Evolutionary conservation across 2,329 filamentous ascomycete genomes (phyloP).

Genomic region (Penicillium olsonii): DNA sequence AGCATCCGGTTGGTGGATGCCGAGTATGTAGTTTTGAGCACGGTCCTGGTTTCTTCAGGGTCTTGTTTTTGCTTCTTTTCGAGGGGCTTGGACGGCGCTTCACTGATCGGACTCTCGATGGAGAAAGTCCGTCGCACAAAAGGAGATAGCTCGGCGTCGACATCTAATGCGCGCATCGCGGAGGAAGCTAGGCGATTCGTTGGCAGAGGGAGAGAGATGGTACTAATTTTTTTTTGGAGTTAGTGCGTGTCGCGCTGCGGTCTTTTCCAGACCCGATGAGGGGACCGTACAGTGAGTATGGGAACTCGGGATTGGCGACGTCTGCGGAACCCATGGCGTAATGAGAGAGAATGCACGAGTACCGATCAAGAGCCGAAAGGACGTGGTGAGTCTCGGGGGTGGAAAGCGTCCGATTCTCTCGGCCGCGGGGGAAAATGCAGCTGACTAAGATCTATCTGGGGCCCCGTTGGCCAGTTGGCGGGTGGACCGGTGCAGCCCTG

Average conservation of each 20-base stretch:
- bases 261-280: conserved; percentile 11
- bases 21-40: conserved; percentile 74
- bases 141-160: conserved; percentile 86
- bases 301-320: conserved; percentile 33
- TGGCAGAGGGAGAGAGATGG: conserved; percentile 78
- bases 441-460: too few relatives aligned
- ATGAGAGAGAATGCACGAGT: not conserved
- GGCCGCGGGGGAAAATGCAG: not conserved
- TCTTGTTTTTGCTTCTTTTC: conserved; percentile 27
- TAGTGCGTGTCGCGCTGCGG: conserved; percentile 8
- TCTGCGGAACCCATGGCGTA: conserved; percentile 22
- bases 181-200: conserved; percentile 73
- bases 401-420: not conserved
- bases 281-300: conserved; percentile 39
- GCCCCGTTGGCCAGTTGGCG: too few relatives aligned
- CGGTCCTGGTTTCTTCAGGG: conserved; percentile 43
- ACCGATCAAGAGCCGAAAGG: not conserved
- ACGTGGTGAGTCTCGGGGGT: not conserved
- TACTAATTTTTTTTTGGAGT: conserved; percentile 51
- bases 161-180: conserved; percentile 73
- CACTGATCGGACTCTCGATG: conserved; percentile 44
- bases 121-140: conserved; percentile 74
- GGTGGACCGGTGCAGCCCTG: too few relatives aligned
- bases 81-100: conserved; percentile 20
- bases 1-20: conserved; percentile 97